A percentile compares a stretch with the other conserved stretches of the same genome.
These are phyloP conservation scores for Pythium dissimile DNA, from an alignment of 352 stramenopile species.

Conservation along the genomic window DNA sequence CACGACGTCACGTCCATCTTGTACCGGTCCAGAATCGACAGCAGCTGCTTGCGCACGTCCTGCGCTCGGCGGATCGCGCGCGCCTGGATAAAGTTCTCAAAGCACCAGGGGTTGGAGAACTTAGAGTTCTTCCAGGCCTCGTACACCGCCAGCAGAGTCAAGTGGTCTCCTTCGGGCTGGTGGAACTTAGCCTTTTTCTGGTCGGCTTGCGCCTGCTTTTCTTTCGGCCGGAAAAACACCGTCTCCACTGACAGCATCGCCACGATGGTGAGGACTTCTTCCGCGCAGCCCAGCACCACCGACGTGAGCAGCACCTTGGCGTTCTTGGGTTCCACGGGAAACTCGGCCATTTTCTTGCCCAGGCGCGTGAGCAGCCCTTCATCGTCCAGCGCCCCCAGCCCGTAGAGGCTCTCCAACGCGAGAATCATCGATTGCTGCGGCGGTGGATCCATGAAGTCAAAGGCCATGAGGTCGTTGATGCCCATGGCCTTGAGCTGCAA, in stretches of 20 bases:
- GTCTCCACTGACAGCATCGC: conserved; percentile 98
- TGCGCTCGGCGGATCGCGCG: conserved; percentile 95
- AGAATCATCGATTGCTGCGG: conserved; percentile 96
- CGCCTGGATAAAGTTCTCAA: conserved; percentile 99
- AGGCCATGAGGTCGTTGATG: conserved; percentile 98
- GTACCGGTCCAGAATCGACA: conserved; percentile 99
- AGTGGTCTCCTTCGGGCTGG: conserved; percentile 97
- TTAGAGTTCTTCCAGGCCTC: conserved; percentile 97
- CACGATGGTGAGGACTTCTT: conserved; percentile 99
- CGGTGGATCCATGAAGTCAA: conserved; percentile 99
- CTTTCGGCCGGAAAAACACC: conserved; percentile 98
- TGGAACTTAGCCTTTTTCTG: conserved; percentile 99
- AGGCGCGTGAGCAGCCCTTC: conserved; percentile 91
- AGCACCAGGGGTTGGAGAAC: conserved; percentile 99
- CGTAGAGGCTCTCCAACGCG: conserved; percentile 97
- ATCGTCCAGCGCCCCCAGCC: conserved; percentile 97
- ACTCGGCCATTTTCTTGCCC: conserved; percentile 99
- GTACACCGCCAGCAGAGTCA: conserved; percentile 98
- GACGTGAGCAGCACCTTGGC: conserved; percentile 98
- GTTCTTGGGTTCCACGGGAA: conserved; percentile 98
- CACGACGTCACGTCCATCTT: conserved; percentile 97
- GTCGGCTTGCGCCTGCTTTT: conserved; percentile 98
- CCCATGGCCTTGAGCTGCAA: conserved; percentile 99
- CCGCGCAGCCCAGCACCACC: conserved; percentile 96
- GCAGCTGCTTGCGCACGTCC: conserved; percentile 98